Conservation (phyloP, 176 grass and related monocot species). For the Urochloa ruziziensis region DNA sequence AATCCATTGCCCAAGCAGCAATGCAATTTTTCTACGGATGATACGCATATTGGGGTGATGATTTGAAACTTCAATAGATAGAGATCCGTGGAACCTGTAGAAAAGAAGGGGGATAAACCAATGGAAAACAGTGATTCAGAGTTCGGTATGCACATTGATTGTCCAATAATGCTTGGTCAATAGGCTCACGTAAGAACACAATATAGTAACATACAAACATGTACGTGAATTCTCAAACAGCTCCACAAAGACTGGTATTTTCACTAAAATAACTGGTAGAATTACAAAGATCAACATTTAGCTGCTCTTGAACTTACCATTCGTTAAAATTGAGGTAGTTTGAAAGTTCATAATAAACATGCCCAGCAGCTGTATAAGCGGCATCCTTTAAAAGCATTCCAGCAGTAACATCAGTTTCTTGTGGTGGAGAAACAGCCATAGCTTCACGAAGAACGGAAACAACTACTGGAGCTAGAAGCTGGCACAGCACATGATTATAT, state of each 20-base stretch:
- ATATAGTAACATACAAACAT: constrained; percentile 25
- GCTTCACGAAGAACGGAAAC: constrained; percentile 90
- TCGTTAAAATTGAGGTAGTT: constrained; percentile 91
- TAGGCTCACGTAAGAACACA: constrained; percentile 1
- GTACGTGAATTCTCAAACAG: constrained; percentile 16
- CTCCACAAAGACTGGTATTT: constrained; percentile 7
- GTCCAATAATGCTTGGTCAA: neutral
- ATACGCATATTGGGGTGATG: constrained; percentile 91
- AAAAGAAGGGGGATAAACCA: constrained; percentile 9
- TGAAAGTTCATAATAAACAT: constrained; percentile 99
- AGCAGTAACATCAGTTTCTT: constrained; percentile 79
- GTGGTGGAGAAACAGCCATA: constrained; percentile 73
- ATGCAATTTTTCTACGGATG: constrained; percentile 89
- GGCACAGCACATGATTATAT: constrained; percentile 39
- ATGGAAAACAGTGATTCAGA: neutral
- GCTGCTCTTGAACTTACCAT: constrained; percentile 58
- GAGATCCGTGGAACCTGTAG: constrained; percentile 82
- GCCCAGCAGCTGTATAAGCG: constrained; percentile 85
- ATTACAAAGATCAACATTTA: constrained; percentile 5
- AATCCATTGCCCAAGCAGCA: constrained; percentile 94
- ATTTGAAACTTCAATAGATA: constrained; percentile 91
- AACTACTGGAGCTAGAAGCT: constrained; percentile 84
- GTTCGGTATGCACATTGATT: constrained; percentile 12
- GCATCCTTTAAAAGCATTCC: constrained; percentile 99
- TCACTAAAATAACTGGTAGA: constrained; percentile 4